A percentile compares a stretch with the other conserved stretches of the same genome.
Evolutionary conservation across 2,329 filamentous ascomycete genomes (phyloP).

Genomic region (Macrophomina pseudophaseolina): DNA sequence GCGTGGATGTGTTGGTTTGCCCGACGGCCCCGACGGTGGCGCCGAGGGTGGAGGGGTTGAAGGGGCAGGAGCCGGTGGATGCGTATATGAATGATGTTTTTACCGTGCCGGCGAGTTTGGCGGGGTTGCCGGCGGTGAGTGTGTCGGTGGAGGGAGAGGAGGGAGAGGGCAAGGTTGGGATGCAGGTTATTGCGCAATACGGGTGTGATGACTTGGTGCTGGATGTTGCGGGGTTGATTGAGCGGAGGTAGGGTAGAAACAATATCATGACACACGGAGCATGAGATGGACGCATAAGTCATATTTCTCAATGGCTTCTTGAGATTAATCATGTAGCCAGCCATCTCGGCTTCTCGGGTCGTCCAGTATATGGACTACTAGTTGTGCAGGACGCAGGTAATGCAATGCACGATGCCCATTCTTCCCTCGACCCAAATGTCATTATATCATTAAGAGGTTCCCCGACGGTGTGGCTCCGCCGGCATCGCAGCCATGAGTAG

Average conservation of each 20-base stretch:
- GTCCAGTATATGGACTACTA: background rate
- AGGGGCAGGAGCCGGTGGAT: slow-evolving; percentile 58
- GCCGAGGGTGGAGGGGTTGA: slow-evolving; percentile 62
- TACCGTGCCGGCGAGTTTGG: slow-evolving; percentile 91
- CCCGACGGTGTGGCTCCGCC: background rate
- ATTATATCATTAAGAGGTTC: background rate
- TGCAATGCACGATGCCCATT: background rate
- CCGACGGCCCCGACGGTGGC: slow-evolving; percentile 83
- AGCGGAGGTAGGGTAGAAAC: background rate
- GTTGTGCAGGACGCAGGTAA: background rate
- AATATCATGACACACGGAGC: background rate
- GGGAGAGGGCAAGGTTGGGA: slow-evolving; percentile 54
- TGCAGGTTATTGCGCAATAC: slow-evolving; percentile 83
- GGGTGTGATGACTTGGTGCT: slow-evolving; percentile 74
- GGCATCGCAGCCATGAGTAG: too few relatives aligned
- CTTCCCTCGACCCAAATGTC: background rate
- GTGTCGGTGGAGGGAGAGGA: slow-evolving; percentile 65
- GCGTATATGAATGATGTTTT: slow-evolving; percentile 93
- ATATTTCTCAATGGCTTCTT: slow-evolving; percentile 2
- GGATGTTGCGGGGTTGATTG: slow-evolving; percentile 58
- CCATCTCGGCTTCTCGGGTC: background rate
- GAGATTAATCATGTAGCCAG: background rate
- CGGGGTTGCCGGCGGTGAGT: slow-evolving; percentile 86
- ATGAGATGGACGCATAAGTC: background rate
- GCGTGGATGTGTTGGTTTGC: slow-evolving; percentile 84